These are phyloP conservation scores for Polytrichum commune DNA, from an alignment of 225 moss, liverwort and hornwort genomes.

Conservation along the genomic window DNA sequence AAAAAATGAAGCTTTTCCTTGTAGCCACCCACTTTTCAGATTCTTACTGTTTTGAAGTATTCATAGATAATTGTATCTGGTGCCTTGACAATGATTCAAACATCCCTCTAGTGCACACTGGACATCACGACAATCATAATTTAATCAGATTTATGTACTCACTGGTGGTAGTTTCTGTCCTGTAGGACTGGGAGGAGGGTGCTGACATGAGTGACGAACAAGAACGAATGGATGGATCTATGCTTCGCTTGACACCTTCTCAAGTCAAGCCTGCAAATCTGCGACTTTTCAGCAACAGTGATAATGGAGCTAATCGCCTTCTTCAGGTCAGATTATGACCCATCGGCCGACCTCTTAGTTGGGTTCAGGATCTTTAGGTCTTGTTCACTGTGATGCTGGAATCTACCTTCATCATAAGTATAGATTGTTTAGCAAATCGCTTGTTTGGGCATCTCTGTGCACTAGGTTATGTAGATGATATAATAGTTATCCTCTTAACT, in stretches of 20 bases:
- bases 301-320: conserved; percentile 57
- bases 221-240: conserved; percentile 49
- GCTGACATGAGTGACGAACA: conserved; percentile 45
- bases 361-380: too few species aligned
- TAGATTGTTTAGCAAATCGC: too few species aligned
- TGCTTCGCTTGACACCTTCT: conserved; percentile 36
- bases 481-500: too few species aligned
- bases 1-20: too few species aligned
- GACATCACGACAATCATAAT: background rate
- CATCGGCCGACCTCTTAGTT: too few species aligned
- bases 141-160: background rate
- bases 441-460: too few species aligned
- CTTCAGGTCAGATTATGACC: conserved; percentile 38
- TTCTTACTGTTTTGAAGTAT: background rate
- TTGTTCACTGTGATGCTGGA: too few species aligned
- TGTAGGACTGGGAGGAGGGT: conserved; percentile 66
- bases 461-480: too few species aligned
- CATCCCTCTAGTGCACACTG: too few species aligned
- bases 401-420: too few species aligned
- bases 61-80: background rate
- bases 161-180: conserved; percentile 9
- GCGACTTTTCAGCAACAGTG: conserved; percentile 53
- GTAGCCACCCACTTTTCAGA: background rate
- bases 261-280: conserved; percentile 35
- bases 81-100: too few species aligned